Conservation (phyloP, 495 filamentous ascomycete genomes). For the Penicillium salamii region DNA sequence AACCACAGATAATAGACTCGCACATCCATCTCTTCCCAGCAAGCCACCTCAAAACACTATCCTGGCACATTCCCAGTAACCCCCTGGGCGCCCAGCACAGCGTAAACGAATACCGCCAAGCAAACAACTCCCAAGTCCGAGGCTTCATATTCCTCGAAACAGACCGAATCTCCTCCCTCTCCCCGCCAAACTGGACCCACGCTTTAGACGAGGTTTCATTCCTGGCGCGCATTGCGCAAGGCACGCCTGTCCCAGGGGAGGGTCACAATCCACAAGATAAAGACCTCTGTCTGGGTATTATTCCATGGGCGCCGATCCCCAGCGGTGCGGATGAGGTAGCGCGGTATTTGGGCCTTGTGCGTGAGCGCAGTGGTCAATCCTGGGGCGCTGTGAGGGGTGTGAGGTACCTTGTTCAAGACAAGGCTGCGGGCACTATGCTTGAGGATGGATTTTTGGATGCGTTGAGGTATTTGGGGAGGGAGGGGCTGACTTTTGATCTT, state of each 20-base stretch:
- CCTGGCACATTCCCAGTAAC: slow-evolving; percentile 58
- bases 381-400: slow-evolving; percentile 65
- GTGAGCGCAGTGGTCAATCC: slow-evolving; percentile 33
- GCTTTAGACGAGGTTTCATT: slow-evolving; percentile 71
- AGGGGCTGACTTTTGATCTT: slow-evolving; percentile 70
- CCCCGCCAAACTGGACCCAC: slow-evolving; percentile 41
- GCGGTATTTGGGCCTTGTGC: slow-evolving; percentile 50
- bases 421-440: slow-evolving; percentile 60
- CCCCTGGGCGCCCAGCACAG: slow-evolving; percentile 61
- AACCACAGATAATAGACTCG: slow-evolving; percentile 64
- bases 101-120: slow-evolving; percentile 54
- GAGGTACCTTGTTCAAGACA: slow-evolving; percentile 78
- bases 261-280: slow-evolving; percentile 53
- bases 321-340: slow-evolving; percentile 48
- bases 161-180: slow-evolving; percentile 58
- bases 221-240: slow-evolving; percentile 60
- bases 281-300: slow-evolving; percentile 58
- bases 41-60: slow-evolving; percentile 58
- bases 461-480: slow-evolving; percentile 63
- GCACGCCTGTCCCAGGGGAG: slow-evolving; percentile 54
- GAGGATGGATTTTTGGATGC: slow-evolving; percentile 60
- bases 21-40: slow-evolving; percentile 83
- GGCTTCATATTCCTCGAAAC: slow-evolving; percentile 83
- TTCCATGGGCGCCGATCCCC: slow-evolving; percentile 80
- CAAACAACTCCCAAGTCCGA: slow-evolving; percentile 30